A percentile compares a stretch with the other conserved stretches of the same genome.
Evolutionary conservation across 306 rosid species (phyloP).

Genomic region (Albizia julibrissin): DNA sequence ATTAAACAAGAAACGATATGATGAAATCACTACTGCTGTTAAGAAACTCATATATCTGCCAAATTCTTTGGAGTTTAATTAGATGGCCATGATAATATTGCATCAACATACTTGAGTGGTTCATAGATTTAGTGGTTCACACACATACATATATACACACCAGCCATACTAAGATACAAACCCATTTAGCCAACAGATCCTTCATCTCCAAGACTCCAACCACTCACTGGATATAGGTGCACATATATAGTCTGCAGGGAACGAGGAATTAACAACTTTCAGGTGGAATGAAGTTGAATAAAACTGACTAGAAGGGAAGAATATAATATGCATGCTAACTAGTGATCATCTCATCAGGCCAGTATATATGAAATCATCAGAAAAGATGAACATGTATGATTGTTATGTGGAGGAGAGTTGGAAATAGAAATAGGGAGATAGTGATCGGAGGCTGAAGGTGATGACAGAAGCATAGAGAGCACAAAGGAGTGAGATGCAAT

Average conservation of each 20-base stretch:
- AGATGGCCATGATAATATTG: not conserved
- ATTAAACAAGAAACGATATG: not conserved
- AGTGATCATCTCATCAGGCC: not conserved
- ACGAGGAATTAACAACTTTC: not conserved
- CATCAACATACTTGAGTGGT: not conserved
- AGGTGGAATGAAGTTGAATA: not conserved
- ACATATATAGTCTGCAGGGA: not conserved
- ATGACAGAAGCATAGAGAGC: constrained; percentile 72
- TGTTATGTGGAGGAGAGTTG: not conserved
- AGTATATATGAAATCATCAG: not conserved
- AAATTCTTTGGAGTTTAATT: not conserved
- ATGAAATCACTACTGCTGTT: not conserved
- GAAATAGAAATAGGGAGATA: constrained; percentile 21
- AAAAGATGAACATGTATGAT: not conserved
- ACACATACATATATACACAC: not conserved
- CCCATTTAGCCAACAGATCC: not conserved
- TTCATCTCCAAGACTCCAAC: constrained; percentile 17
- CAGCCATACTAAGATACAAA: not conserved
- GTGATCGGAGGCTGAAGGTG: constrained; percentile 36
- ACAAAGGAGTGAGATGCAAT: constrained; percentile 55
- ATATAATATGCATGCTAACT: not conserved
- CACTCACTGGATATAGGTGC: not conserved
- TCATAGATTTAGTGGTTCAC: not conserved
- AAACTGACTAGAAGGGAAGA: not conserved
- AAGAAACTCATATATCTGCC: not conserved